Base-by-base conservation (phyloP, 1,139 yeast species). In the Sugiyamaella xylanicola region DNA sequence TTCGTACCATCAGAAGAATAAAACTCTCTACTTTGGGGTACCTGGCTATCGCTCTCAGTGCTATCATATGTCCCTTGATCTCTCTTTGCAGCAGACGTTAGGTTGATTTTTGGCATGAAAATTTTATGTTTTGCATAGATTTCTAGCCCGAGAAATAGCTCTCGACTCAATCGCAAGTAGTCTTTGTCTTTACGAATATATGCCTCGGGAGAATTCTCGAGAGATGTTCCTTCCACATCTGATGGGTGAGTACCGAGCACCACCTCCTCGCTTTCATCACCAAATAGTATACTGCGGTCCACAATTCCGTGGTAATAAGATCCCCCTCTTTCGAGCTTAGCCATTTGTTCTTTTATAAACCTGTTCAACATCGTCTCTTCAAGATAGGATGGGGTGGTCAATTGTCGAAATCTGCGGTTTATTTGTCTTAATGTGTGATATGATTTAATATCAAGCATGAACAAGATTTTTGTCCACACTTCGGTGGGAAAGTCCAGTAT, bases 401-500 rank as follows among this genome's bases (percentile, higher is more conserved):
- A 27, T 19, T 36, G 43, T 1, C 62, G 46, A 29, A 53, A 42
- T 36, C 39, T 16, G 15, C 35, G 36, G 42, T 57, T 52, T 16
- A 58, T 48, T 15, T 56, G 62, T 21, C 59, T 32, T 13, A 56
- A 16, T 25, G 48, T 42, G 39, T 53, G 48, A 35, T 53, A 58
- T 21, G 58, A 46, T 15, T 44, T 46, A 35, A 56, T 55, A 48
- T 59, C 62, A n/a, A 59, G 49, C 21, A 40, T 36, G 3, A 43
- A 39, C 40, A 58, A 35, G 36, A 56, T 56, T 17, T 43, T 50
- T 22, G 43, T 46, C 36, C 56, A 27, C 16, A 56, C 41, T 47
- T 58, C 60, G 17, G 57, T 51, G 22, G 60, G 60, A 16, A 58
- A 16, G 19, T 53, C 46, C n/a, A 44, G 45, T 47, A 56, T 50